phyloP scores from a whole-genome alignment of 345 rosid species.

The Brassica carinata region DNA sequence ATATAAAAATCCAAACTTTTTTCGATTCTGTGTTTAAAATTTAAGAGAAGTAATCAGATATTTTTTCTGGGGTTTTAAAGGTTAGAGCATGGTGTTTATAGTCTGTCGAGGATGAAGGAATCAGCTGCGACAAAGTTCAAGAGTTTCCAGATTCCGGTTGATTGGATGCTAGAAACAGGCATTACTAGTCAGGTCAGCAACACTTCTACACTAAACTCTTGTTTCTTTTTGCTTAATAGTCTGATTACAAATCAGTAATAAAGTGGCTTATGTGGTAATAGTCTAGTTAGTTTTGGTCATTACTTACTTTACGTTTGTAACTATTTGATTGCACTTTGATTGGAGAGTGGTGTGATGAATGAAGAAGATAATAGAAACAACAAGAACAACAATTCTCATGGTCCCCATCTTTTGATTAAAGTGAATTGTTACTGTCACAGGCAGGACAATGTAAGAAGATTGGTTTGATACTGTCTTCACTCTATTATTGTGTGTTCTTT shows the following conservation, averaged over 20 bases:
- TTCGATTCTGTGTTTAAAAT: background rate
- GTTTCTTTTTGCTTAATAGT: background rate
- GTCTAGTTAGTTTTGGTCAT: background rate
- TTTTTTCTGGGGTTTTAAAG: conserved; percentile 38
- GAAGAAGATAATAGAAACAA: conserved; percentile 7
- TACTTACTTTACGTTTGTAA: background rate
- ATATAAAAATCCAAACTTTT: background rate
- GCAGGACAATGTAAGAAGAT: conserved; percentile 9
- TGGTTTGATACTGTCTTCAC: conserved; percentile 29
- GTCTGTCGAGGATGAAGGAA: conserved; percentile 88
- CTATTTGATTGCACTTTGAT: conserved; percentile 15
- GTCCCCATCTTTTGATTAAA: conserved; percentile 33
- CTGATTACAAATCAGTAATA: background rate
- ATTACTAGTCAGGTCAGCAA: conserved; percentile 75
- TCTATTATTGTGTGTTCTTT: conserved; percentile 24
- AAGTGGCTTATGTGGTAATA: background rate
- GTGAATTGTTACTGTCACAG: conserved; percentile 20
- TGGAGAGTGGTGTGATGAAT: conserved; percentile 5
- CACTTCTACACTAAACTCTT: conserved; percentile 2
- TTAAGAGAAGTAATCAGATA: background rate
- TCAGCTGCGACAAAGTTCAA: conserved; percentile 70
- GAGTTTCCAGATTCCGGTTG: conserved; percentile 73
- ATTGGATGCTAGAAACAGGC: conserved; percentile 97
- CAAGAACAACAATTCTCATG: conserved; percentile 39
- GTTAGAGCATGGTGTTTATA: conserved; percentile 91